Conservation (phyloP, 2,329 filamentous ascomycete genomes). For the Phialemoniopsis sp. region DNA sequence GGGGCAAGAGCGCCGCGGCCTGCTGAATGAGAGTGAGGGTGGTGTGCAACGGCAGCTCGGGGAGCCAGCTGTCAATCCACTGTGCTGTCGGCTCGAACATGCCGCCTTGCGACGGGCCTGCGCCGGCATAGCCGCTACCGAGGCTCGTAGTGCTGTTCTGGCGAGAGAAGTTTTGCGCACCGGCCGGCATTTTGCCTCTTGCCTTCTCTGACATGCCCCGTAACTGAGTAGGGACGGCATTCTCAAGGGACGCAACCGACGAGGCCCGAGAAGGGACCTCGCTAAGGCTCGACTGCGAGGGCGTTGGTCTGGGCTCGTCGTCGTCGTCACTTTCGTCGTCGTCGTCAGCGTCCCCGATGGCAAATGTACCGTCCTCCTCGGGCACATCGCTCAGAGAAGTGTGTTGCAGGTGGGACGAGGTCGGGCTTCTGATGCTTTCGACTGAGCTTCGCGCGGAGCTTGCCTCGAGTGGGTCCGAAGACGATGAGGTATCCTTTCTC, state of each 20-base stretch:
- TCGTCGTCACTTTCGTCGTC: conserved; percentile 59
- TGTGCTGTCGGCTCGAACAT: conserved; percentile 73
- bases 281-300: conserved; percentile 56
- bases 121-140: conserved; percentile 33
- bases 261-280: conserved; percentile 61
- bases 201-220: conserved; percentile 97
- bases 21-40: conserved; percentile 73
- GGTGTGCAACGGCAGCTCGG: conserved; percentile 83
- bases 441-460: conserved; percentile 56
- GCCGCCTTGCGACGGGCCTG: conserved; percentile 45
- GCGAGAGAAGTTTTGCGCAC: conserved; percentile 75
- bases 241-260: conserved; percentile 67
- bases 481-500: conserved; percentile 57
- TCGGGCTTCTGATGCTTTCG: conserved; percentile 65
- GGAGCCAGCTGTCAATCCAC: conserved; percentile 95
- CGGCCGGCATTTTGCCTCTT: conserved; percentile 89
- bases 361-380: conserved; percentile 52
- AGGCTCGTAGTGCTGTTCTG: conserved; percentile 88
- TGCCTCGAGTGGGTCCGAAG: conserved; percentile 43
- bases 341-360: conserved; percentile 60
- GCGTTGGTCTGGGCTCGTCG: conserved; percentile 47
- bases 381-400: conserved; percentile 63
- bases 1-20: conserved; percentile 52
- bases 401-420: conserved; percentile 44
- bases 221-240: conserved; percentile 76